Evolutionary conservation across 2,329 filamentous ascomycete species (phyloP), one percentile per base, ranked within the genome.

Genomic region (Ophiostoma perfectum): DNA sequence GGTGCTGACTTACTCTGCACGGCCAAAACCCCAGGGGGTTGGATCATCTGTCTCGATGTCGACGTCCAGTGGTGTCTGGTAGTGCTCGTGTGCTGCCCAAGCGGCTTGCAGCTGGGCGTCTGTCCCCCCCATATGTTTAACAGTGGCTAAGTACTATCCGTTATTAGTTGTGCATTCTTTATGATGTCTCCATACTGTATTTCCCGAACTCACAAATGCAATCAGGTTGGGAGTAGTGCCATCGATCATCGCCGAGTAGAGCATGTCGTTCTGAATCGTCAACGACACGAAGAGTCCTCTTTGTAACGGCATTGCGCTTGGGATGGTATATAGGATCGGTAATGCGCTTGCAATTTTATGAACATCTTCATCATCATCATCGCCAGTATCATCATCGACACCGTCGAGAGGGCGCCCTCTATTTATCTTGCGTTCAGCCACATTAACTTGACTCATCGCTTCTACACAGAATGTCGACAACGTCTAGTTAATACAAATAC

Each of bases 191-290:
- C 4, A 3, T 55, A 55, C 12, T 27, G 4, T 2, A 55, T 47
- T 2, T 27, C 27, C 27, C 1, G 2, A 27, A 55, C 49, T 62
- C 38, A 62, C 58, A 9, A 39, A 62, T 3, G 58, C 27, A 62
- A 62, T 62, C 36, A 62, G 11, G 27, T 62, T 62, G 4, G 58
- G 58, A 4, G 58, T 16, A 4, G 38, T 38, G 9, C n/a, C 12
- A 14, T 41, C 36, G 7, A 62, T 62, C 58, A 62, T 62, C 27
- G 36, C 27, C 58, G 58, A 62, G 58, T 62, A 62, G 58, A 62
- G 58, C 58, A 62, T 41, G 58, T 62, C 58, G 11, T 62, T 41
- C 8, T 14, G 27, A 5, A 62, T 27, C 9, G 38, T 41, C 11
- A 62, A 18, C 4, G 58, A 39, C 36, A 62, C 39, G 39, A 62